Evolutionary conservation across 2,329 filamentous ascomycete genomes (phyloP).

Genomic region (Sporothrix brasiliensis): DNA sequence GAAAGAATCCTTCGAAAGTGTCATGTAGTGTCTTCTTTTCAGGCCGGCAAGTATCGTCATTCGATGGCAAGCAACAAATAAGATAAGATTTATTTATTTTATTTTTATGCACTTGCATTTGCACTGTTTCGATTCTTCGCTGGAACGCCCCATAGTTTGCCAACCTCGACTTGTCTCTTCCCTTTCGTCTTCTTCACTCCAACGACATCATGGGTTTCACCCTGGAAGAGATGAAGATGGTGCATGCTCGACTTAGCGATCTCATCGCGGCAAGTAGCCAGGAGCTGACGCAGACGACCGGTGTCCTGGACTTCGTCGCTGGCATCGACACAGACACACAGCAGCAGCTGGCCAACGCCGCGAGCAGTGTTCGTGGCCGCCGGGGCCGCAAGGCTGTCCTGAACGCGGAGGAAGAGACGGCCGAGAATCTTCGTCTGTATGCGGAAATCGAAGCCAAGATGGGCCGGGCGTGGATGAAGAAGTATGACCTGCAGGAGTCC

Average conservation of each 20-base stretch:
- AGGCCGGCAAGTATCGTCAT: neutral
- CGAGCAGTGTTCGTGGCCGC: neutral
- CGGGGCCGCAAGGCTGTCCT: neutral
- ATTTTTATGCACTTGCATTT: neutral
- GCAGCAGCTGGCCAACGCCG: neutral
- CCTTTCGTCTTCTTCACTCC: neutral
- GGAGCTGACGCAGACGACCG: neutral
- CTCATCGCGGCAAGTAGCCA: neutral
- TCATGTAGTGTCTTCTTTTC: neutral
- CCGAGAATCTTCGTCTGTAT: neutral
- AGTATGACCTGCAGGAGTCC: constrained; percentile 8
- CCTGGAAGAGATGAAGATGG: neutral
- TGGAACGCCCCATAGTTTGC: neutral
- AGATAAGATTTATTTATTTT: neutral
- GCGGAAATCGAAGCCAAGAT: constrained; percentile 12
- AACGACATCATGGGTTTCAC: neutral
- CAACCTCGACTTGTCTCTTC: neutral
- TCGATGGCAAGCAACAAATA: neutral
- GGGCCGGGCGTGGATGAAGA: constrained; percentile 22
- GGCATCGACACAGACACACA: neutral
- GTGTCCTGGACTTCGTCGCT: neutral
- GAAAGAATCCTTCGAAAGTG: too few relatives aligned
- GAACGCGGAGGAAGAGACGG: neutral
- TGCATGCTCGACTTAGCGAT: neutral
- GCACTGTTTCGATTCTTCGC: neutral